Conservation (phyloP, 2,329 filamentous ascomycete genomes). For the Fusarium sp. region DNA sequence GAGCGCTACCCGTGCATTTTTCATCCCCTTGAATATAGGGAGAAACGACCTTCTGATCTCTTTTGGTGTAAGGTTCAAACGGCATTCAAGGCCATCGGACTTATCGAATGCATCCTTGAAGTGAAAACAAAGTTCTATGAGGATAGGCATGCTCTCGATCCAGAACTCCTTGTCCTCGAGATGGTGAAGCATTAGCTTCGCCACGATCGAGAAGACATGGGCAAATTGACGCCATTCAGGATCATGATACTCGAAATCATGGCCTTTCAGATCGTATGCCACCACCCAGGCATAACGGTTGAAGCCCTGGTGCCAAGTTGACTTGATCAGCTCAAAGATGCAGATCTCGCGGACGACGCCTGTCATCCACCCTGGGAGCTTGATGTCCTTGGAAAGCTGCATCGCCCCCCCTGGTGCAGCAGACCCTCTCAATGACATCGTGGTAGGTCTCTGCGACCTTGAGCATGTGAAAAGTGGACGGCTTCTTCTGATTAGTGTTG, state of each 20-base stretch:
- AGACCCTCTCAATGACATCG: neutral
- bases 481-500: neutral
- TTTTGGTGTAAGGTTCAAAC: neutral
- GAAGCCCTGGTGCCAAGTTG: neutral
- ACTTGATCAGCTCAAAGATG: neutral
- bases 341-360: neutral
- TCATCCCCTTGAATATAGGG: neutral
- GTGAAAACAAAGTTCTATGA: neutral
- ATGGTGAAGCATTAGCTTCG: neutral
- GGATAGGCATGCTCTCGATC: neutral
- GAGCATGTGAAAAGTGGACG: neutral
- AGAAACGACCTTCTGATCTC: neutral
- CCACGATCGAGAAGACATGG: neutral
- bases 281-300: neutral
- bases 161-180: neutral
- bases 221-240: neutral
- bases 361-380: neutral
- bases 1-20: neutral
- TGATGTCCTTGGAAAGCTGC: neutral
- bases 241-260: accelerated
- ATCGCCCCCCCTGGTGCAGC: neutral
- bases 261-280: accelerated
- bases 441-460: neutral
- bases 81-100: neutral
- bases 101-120: neutral